phyloP scores from a whole-genome alignment of 2,329 filamentous ascomycete species.

The Remersonia thermophila region DNA sequence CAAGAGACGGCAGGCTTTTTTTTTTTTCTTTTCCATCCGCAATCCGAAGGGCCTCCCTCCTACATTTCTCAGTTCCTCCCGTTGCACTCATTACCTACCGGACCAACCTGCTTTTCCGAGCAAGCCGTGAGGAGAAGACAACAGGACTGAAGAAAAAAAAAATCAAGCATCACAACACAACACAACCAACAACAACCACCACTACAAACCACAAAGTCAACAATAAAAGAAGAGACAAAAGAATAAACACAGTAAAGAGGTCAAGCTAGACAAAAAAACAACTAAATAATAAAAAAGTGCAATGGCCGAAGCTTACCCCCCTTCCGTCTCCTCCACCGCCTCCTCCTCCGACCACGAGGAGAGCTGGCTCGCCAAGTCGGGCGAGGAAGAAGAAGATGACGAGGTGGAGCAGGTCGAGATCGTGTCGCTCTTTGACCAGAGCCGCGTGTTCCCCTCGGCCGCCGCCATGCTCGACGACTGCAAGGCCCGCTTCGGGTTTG shows the following conservation, averaged over 20 bases:
- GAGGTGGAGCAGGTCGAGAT: conserved; percentile 48
- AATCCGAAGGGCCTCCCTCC: too few species aligned
- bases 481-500: conserved; percentile 53
- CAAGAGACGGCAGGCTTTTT: too few species aligned
- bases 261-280: not conserved
- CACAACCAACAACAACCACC: too few species aligned
- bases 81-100: too few species aligned
- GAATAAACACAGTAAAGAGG: not conserved
- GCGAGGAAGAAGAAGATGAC: conserved; percentile 38
- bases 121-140: too few species aligned
- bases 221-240: too few species aligned
- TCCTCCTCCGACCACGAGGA: conserved; percentile 25
- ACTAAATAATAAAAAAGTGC: not conserved
- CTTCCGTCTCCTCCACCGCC: conserved; percentile 7
- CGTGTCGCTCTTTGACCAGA: conserved; percentile 55
- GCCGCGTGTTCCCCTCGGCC: conserved; percentile 48
- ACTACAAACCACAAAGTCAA: too few species aligned
- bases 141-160: too few species aligned
- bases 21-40: too few species aligned
- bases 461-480: conserved; percentile 55
- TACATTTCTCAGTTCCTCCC: too few species aligned
- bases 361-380: conserved; percentile 23
- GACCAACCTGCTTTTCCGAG: too few species aligned
- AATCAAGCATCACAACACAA: too few species aligned
- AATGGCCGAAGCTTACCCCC: conserved; percentile 14